These are phyloP conservation scores for Lasiodiplodia theobromae DNA, from an alignment of 2,329 filamentous ascomycete genomes.

Conservation along the genomic window DNA sequence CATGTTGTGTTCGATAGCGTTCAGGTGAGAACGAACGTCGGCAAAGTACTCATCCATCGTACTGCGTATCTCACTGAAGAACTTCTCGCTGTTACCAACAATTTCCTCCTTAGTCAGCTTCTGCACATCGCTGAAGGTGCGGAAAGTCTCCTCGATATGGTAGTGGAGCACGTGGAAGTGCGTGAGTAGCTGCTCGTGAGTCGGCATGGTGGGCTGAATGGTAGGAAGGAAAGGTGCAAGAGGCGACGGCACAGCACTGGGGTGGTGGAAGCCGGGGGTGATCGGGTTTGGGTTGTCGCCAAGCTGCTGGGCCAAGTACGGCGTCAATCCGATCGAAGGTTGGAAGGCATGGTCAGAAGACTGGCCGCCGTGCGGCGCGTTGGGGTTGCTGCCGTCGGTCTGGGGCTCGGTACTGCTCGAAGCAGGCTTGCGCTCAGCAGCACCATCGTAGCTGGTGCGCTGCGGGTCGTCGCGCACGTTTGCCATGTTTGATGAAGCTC, in stretches of 20 bases:
- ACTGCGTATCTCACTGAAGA: conserved; percentile 27
- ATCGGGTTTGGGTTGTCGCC: not conserved
- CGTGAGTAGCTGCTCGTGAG: conserved; percentile 32
- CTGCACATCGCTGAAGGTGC: not conserved
- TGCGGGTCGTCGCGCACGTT: not conserved
- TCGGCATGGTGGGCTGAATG: not conserved
- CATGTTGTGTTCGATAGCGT: conserved; percentile 37
- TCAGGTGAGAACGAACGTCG: conserved; percentile 39
- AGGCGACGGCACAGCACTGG: conserved; percentile 40
- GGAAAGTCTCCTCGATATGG: conserved; percentile 43
- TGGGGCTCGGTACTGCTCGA: not conserved
- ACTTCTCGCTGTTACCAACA: conserved; percentile 27
- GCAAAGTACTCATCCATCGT: conserved; percentile 37
- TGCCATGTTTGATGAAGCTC: not conserved
- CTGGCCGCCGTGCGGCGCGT: not conserved
- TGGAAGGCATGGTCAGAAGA: not conserved
- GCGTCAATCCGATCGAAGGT: conserved; percentile 25
- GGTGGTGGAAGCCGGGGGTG: conserved; percentile 31
- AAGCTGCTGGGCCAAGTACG: conserved; percentile 27
- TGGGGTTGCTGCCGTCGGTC: not conserved
- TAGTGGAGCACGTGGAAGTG: conserved; percentile 47
- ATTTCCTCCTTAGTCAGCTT: conserved; percentile 35
- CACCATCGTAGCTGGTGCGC: not conserved
- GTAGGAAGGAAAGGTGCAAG: conserved; percentile 27
- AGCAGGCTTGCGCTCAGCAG: conserved; percentile 2